phyloP scores from a whole-genome alignment of 164 flowering plant genomes.

The Umbellularia californica region DNA sequence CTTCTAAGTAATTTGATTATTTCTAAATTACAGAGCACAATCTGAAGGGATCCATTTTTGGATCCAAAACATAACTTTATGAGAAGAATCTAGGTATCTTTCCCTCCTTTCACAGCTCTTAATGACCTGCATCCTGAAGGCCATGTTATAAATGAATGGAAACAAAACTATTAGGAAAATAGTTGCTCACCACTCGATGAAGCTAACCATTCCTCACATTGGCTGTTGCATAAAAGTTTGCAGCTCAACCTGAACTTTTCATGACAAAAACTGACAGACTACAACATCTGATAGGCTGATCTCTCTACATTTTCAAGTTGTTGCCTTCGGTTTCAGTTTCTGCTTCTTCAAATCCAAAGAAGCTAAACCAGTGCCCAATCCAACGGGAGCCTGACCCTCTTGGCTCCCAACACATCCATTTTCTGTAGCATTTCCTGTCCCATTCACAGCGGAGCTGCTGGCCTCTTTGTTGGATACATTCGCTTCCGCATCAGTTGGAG shows the following conservation, averaged over 20 bases:
- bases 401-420: conserved; percentile 23
- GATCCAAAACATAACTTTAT: not conserved
- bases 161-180: not conserved
- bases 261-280: conserved; percentile 1
- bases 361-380: conserved; percentile 66
- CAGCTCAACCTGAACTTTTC: not conserved
- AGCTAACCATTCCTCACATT: not conserved
- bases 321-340: conserved; percentile 51
- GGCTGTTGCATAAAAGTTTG: not conserved
- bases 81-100: not conserved
- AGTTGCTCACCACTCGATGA: not conserved
- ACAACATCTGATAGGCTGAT: not conserved
- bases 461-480: conserved; percentile 31
- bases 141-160: not conserved
- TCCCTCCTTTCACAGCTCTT: not conserved
- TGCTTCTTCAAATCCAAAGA: conserved; percentile 65
- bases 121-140: not conserved
- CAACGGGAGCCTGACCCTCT: conserved; percentile 58
- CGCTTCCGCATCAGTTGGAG: conserved; percentile 17
- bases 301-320: conserved; percentile 21
- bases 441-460: conserved; percentile 26
- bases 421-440: conserved; percentile 16
- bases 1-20: not conserved
- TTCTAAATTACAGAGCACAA: not conserved
- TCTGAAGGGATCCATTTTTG: not conserved